These are phyloP conservation scores for Aleurites moluccanus DNA, from an alignment of 441 rosid species.

Conservation along the genomic window DNA sequence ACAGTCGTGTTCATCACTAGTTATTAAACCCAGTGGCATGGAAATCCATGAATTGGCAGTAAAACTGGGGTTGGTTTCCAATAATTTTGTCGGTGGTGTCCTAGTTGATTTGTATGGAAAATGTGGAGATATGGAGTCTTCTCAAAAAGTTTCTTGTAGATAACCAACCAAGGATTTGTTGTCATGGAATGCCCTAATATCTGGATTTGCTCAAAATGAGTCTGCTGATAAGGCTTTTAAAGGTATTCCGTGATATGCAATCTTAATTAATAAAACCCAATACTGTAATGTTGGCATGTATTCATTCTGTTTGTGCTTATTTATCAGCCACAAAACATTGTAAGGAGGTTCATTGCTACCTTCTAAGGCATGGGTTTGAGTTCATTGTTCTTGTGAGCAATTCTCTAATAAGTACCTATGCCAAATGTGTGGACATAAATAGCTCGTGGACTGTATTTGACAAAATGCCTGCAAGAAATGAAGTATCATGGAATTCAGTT, in stretches of 20 bases:
- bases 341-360: conserved; percentile 44
- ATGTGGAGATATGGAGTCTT: conserved; percentile 34
- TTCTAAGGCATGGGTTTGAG: conserved; percentile 35
- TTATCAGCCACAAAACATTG: conserved; percentile 34
- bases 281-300: conserved; percentile 35
- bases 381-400: conserved; percentile 38
- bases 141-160: conserved; percentile 31
- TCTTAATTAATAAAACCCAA: conserved; percentile 38
- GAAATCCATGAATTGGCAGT: conserved; percentile 42
- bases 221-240: conserved; percentile 30
- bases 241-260: conserved; percentile 35
- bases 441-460: conserved; percentile 34
- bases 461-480: conserved; percentile 46
- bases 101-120: conserved; percentile 47
- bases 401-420: conserved; percentile 39
- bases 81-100: conserved; percentile 39
- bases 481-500: conserved; percentile 45
- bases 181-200: conserved; percentile 45
- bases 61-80: conserved; percentile 29
- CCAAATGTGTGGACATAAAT: conserved; percentile 42
- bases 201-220: conserved; percentile 40
- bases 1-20: conserved; percentile 39
- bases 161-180: conserved; percentile 37
- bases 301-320: conserved; percentile 38
- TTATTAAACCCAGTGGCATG: conserved; percentile 30